Evolutionary conservation across 805 yeast genomes (phyloP).

Genomic region (Suhomyces sp.): DNA sequence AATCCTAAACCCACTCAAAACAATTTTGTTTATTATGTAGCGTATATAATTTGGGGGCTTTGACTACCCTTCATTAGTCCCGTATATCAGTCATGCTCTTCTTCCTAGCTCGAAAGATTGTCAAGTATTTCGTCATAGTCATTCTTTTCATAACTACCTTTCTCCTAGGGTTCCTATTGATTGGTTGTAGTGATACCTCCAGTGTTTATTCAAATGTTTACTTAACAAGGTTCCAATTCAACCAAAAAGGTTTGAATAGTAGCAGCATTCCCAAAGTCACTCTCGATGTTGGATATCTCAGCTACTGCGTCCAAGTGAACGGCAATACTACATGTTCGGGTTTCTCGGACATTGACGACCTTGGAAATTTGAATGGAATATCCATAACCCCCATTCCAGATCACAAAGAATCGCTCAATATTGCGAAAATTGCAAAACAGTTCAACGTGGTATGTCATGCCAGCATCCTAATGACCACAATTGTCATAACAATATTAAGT

Average conservation of each 20-base stretch:
- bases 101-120: constrained; percentile 18
- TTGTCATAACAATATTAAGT: constrained; percentile 42
- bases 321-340: constrained; percentile 36
- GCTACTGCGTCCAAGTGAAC: constrained; percentile 47
- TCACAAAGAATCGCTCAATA: constrained; percentile 31
- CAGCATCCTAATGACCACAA: constrained; percentile 46
- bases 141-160: constrained; percentile 48
- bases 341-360: constrained; percentile 20
- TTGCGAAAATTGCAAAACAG: constrained; percentile 44
- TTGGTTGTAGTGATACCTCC: constrained; percentile 49
- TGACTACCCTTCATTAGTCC: not conserved
- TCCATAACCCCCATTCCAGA: constrained; percentile 28
- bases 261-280: constrained; percentile 22
- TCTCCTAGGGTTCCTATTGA: constrained; percentile 50
- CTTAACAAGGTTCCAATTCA: constrained; percentile 48
- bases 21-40: not conserved
- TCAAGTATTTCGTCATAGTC: constrained; percentile 40
- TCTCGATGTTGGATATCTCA: constrained; percentile 52
- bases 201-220: constrained; percentile 48
- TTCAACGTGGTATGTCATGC: constrained; percentile 53
- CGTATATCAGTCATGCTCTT: constrained; percentile 2
- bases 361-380: constrained; percentile 28
- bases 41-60: not conserved
- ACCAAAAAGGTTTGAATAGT: constrained; percentile 35
- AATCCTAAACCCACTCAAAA: not conserved